Evolutionary conservation across 164 flowering plant species (phyloP).

Genomic region (Protea cynaroides): DNA sequence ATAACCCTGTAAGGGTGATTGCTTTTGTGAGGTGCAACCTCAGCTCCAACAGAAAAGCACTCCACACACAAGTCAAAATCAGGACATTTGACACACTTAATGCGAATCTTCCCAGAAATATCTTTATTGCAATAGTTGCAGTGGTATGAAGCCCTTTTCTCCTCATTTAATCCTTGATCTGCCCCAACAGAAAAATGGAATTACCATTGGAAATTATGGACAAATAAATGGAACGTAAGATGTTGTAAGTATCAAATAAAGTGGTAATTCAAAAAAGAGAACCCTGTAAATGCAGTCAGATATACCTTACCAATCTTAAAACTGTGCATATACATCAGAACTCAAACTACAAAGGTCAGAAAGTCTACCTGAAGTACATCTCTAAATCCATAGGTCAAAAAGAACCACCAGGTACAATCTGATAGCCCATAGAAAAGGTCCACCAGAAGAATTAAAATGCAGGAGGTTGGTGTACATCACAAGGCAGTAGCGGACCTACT

Average conservation of each 20-base stretch:
- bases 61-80: constrained; percentile 89
- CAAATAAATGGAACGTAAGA: background rate
- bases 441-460: background rate
- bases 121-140: constrained; percentile 87
- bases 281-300: background rate
- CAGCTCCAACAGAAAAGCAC: constrained; percentile 91
- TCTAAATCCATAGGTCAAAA: background rate
- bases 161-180: constrained; percentile 60
- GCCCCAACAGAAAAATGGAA: constrained; percentile 8
- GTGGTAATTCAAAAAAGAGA: background rate
- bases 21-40: constrained; percentile 77
- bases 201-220: background rate
- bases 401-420: background rate
- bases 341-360: too few relatives aligned
- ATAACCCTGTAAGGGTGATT: constrained; percentile 87
- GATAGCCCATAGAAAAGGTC: background rate
- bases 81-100: constrained; percentile 67
- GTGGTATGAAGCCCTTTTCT: constrained; percentile 65
- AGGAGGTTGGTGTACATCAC: background rate
- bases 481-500: background rate
- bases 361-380: background rate
- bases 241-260: background rate
- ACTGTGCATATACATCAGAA: background rate
- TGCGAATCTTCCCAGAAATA: constrained; percentile 67
- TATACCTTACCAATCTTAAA: background rate